Evolutionary conservation across 345 rosid species (phyloP), one percentile per base, ranked within the genome.

Genomic region (Dovyalis caffra): DNA sequence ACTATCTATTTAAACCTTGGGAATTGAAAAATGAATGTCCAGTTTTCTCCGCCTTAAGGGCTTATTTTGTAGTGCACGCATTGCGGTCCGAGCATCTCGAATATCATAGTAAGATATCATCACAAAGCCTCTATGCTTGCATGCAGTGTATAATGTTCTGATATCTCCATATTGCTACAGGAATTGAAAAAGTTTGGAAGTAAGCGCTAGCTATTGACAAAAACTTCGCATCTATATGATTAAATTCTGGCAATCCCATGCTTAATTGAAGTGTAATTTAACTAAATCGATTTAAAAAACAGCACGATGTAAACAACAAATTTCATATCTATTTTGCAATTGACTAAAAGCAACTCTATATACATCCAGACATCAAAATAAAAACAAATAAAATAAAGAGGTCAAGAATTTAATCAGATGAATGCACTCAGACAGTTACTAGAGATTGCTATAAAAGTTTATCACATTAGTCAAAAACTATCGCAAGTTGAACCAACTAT

Each of bases 81-180:
- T 94, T 56, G 98, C 98, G 26, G 89, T 87, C 75, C 97, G 97
- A 56, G 97, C 97, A 80, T 88, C 91, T 68, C 98, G 87, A 63
- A 94, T 94, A 73, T 94, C 97, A 76, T 92, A 94, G 78, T 94
- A 94, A 32, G 97, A 91, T 84, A 94, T 91, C 97, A 94, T 94
- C 75, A 94, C 97, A 79, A 94, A 94, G 16, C 98, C 98, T 69
- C 98, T 86, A 84, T 93, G 97, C 83, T 94, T 94, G 87, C 97
- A 94, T 66, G 98, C 93, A 71, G 97, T 92, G 71, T 94, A 94
- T 76, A 94, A 83, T 56, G 91, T 92, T 85, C 97, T 87, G 77
- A 94, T 91, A 85, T 90, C 97, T 45, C 98, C 98, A 87, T 88
- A 91, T 72, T 92, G 97, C 98, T 92, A 84, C 81, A 82, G 71